Evolutionary conservation across 352 stramenopile genomes (phyloP), one percentile per base, ranked within the genome.

Genomic region (Globisporangium camurandrum): DNA sequence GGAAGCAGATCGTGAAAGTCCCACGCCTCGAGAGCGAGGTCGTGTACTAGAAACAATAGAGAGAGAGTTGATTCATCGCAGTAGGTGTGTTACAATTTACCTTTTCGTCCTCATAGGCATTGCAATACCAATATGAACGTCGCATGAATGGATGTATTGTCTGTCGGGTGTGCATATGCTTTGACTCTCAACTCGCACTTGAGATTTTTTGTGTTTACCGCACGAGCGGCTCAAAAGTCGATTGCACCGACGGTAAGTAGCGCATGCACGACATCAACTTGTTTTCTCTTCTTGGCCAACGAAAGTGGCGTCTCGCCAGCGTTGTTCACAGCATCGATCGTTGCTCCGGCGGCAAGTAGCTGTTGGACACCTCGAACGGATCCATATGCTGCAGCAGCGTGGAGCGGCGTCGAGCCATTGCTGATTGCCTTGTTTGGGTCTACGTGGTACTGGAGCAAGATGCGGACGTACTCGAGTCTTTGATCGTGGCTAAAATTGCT

Each of bases 1-100:
- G 78, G 78, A 76, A 77, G 53, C 78, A 89, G 56, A 80, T 86
- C 36, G 60, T 54, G 19, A 69, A 67, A 26, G 45, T 81, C 26
- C 27, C 55, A 26, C 71, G 68, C 37, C 54, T 88, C 24, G 64
- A 80, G 40, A 44, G 53, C 16, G 69, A 84, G 43, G 59, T 60
- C 9, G 57, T 86, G 42, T 88, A 84, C 52, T 56, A 38, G 22
- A 24, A 6, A 54, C 8, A 11, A 43, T 22, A 37, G 4, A 37
- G n/a, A n/a, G n/a, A n/a, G n/a, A n/a, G n/a, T n/a, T n/a, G n/a
- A n/a, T n/a, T n/a, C n/a, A n/a, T n/a, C n/a, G n/a, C n/a, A n/a
- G n/a, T n/a, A n/a, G n/a, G n/a, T n/a, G n/a, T n/a, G n/a, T n/a
- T n/a, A n/a, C n/a, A n/a, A n/a, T n/a, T n/a, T n/a, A n/a, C n/a